phyloP scores from a whole-genome alignment of 1,139 yeast species.

The Wickerhamomyces sp. region DNA sequence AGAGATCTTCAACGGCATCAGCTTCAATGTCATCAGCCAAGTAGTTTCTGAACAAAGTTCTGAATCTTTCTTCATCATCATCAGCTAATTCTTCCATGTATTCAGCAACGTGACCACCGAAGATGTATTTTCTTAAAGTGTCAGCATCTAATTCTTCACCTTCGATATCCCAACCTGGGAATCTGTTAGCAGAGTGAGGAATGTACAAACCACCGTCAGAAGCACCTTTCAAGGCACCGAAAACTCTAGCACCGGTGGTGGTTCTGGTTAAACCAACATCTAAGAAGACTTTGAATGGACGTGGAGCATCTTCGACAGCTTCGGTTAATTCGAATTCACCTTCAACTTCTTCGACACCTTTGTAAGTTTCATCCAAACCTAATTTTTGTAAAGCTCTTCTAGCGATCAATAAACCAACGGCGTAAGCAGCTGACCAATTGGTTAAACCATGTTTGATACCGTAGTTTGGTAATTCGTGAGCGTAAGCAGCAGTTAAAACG shows the following conservation, averaged over 20 bases:
- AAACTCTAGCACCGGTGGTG: constrained; percentile 99
- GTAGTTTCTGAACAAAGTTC: constrained; percentile 94
- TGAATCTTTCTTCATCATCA: constrained; percentile 99
- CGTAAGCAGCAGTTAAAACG: constrained; percentile 96
- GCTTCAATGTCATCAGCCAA: constrained; percentile 96
- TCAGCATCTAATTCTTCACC: constrained; percentile 98
- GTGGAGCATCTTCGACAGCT: constrained; percentile 99
- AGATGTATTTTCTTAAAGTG: constrained; percentile 96
- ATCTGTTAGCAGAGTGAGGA: constrained; percentile 99
- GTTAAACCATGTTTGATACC: constrained; percentile 99
- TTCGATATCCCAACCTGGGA: constrained; percentile 99
- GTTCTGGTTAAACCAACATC: constrained; percentile 99
- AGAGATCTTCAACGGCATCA: constrained; percentile 93
- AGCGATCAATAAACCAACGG: constrained; percentile 97
- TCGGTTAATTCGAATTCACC: constrained; percentile 98
- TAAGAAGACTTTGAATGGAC: constrained; percentile 99
- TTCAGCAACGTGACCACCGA: constrained; percentile 99
- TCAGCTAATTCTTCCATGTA: constrained; percentile 99
- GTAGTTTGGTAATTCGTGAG: constrained; percentile 97
- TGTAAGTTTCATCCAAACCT: constrained; percentile 96
- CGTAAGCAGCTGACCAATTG: constrained; percentile 99
- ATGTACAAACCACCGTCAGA: constrained; percentile 99
- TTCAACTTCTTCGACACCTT: constrained; percentile 98
- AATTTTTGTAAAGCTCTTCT: constrained; percentile 98
- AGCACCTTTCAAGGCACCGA: constrained; percentile 99